Evolutionary conservation across 257 asterid genomes (phyloP).

Genomic region (Phtheirospermum japonicum): DNA sequence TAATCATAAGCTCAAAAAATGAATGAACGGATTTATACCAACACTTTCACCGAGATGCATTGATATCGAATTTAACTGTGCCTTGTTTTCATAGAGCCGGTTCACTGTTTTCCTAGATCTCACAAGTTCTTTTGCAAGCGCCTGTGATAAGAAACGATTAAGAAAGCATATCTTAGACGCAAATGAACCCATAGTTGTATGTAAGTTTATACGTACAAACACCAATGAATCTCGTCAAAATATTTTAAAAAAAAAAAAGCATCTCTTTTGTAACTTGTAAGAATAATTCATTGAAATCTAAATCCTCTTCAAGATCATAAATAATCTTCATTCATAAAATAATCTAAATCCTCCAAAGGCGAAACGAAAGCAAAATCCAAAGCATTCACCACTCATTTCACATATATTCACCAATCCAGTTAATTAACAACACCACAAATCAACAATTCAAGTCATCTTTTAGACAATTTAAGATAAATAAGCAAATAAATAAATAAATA

Average conservation of each 20-base stretch:
- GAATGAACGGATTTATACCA: constrained; percentile 39
- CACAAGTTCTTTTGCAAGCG: constrained; percentile 92
- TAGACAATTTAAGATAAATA: background rate
- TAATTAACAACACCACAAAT: background rate
- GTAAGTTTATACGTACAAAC: background rate
- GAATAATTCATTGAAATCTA: too few relatives aligned
- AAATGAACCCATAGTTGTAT: too few relatives aligned
- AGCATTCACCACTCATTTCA: constrained; percentile 1
- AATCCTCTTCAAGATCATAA: background rate
- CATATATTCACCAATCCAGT: background rate
- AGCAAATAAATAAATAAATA: background rate
- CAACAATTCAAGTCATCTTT: background rate
- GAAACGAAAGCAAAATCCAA: background rate
- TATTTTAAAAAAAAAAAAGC: too few relatives aligned
- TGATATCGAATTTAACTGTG: constrained; percentile 91
- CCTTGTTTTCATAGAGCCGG: constrained; percentile 89
- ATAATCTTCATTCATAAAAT: background rate
- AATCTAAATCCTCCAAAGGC: too few relatives aligned
- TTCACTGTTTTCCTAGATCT: constrained; percentile 76
- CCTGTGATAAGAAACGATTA: constrained; percentile 47
- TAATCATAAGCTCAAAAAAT: too few relatives aligned
- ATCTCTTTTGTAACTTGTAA: too few relatives aligned
- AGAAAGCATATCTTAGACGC: too few relatives aligned
- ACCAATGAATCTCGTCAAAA: too few relatives aligned
- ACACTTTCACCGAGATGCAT: constrained; percentile 99